Percentiles rank a stretch among this genome's conserved stretches.
These are phyloP conservation scores for Cyclotella baltica DNA, from an alignment of 108 stramenopile species.

Conservation along the genomic window DNA sequence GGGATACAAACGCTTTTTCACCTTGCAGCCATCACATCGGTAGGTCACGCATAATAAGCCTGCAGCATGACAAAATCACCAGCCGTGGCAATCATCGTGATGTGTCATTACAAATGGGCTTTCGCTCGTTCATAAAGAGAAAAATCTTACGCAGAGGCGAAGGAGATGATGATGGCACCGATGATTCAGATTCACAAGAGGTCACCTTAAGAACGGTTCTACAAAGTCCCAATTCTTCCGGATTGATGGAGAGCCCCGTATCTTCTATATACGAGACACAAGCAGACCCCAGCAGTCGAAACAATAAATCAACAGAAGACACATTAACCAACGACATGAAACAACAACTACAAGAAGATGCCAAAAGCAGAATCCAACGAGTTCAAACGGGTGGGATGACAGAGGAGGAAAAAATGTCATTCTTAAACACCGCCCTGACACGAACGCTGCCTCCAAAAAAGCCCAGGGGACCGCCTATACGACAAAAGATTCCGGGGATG, in stretches of 20 bases:
- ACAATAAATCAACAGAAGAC: not conserved
- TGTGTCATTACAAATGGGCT: constrained; percentile 40
- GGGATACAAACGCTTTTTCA: too few relatives aligned
- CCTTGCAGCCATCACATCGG: too few relatives aligned
- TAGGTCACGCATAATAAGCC: too few relatives aligned
- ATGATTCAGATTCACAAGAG: constrained; percentile 14
- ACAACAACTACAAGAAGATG: constrained; percentile 31
- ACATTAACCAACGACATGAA: constrained; percentile 14
- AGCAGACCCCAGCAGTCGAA: not conserved
- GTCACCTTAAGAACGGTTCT: constrained; percentile 36
- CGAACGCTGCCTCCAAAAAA: constrained; percentile 37
- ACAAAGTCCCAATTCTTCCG: constrained; percentile 40
- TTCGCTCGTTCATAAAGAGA: constrained; percentile 46
- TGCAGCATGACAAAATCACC: too few relatives aligned
- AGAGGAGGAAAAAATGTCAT: constrained; percentile 62
- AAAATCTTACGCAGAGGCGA: constrained; percentile 33
- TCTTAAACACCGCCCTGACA: constrained; percentile 56
- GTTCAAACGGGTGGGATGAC: constrained; percentile 67
- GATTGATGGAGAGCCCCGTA: constrained; percentile 36
- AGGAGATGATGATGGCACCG: constrained; percentile 20
- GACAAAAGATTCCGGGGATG: constrained; percentile 47
- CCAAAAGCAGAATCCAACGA: constrained; percentile 59
- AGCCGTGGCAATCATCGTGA: not conserved
- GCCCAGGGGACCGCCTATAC: constrained; percentile 47
- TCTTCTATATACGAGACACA: not conserved